Base-by-base conservation (phyloP, 106 monocot genomes). In the Allium fistulosum region DNA sequence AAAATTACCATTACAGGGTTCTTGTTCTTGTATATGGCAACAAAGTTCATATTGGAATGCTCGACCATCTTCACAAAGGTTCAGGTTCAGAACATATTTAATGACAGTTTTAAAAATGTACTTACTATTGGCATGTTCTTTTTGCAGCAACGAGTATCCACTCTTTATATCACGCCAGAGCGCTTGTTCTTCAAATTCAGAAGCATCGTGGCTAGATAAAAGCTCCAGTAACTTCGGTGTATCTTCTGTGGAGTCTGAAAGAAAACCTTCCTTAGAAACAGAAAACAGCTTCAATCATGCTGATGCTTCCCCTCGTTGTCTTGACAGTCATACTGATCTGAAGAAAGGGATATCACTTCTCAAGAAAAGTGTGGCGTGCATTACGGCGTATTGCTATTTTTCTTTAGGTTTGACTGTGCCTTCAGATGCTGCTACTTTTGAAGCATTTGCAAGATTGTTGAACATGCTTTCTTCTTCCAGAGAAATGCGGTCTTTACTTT, bases 21-120 rank as follows among this genome's bases (percentile, higher is more conserved):
- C 99, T 15, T 87, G 99, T 59, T 99, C 99, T 51, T 84, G 92
- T 45, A 85, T 87, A 76, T 99, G 99, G 99, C 99, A 99, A 74
- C 82, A 90, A 61, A 78, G 84, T 77, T 83, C 99, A 64, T 99
- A 99, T 68, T 99, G 99, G 99, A 80, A 84, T 79, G 77, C 87
- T 63, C 90, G 90, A 3, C 90, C 92, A 37, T 88, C 85, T 27
- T 99, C 99, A 62, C 92, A 76, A 74, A 93, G 99, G 99, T 99
- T 18, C 52, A 37, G 5, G 37, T 37, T 37, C 37, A 37, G 37
- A 4, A 37, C 2, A 37, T 37, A 37, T 37, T 5, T 37, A 37
- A 37, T 4, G 37, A 37, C 1, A 37, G 2, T 37, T 37, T 37
- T 37, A 1, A 37, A 37, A 37, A 37, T 37, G 37, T 37, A 37